Base-by-base conservation (phyloP, 2,329 filamentous ascomycete genomes). In the Didymella keratinophila region DNA sequence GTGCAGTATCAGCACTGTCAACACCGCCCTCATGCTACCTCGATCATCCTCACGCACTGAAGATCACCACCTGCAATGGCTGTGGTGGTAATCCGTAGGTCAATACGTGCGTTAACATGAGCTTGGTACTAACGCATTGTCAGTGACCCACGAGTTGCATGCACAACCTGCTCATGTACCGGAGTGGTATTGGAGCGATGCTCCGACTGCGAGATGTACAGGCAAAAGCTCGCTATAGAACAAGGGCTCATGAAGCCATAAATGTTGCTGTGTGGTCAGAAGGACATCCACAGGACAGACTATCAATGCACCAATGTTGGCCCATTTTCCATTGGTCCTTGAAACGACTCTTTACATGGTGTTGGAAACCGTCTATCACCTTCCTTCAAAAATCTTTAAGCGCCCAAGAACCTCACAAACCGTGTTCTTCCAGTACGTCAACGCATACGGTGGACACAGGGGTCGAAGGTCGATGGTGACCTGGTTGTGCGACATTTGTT, bases 31-130 rank as follows among this genome's bases (percentile, higher is more conserved):
- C 56, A 9, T 58, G 56, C 23, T 53, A 58, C n/a, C 23, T 58
- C 14, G 16, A 45, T 1, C 56, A 58, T 18, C 56, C 56, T 6
- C 49, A 53, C 14, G 50, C 37, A n/a, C 25, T 58, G 16, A 53
- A 53, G 14, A 43, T 58, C 9, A 53, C 44, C 4, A 58, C 56
- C 6, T 58, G 56, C 27, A 45, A 32, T 16, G 45, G 39, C 16
- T 58, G 56, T 58, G 56, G 37, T 27, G 56, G 56, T 4, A 58
- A 58, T 12, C 56, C 56, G 56, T 58, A 49, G 4, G 55, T 49
- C 18, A 7, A 37, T 28, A 4, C 32, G 18, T 9, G 9, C 27
- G 1, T 46, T 47, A 12, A 21, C 14, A 23, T 12, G 8, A 11
- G 12, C 1, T 3, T 25, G 14, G 2, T 1, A 27, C 39, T 52